Evolutionary conservation across 176 grass and related monocot species (phyloP), one percentile per base, ranked within the genome.

Genomic region (Rhynchospora tenuis): DNA sequence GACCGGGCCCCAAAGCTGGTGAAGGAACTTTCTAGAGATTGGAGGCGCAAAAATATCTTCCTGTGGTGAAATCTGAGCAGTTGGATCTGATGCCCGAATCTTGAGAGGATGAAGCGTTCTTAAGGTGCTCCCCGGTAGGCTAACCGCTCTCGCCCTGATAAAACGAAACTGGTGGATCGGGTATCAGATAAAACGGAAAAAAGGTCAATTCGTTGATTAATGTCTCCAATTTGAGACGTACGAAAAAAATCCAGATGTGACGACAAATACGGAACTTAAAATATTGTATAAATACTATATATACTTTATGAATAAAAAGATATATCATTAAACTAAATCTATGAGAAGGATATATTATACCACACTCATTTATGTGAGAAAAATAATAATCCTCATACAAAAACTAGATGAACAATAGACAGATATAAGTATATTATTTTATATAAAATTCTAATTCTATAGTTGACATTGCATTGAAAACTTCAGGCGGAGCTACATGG

Each of bases 1-100:
- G 10, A 4, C 2, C 8, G 75, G 75, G 56, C 56, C 29, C 33
- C 1, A 81, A 46, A 81, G 19, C 29, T 60, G 78, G 57, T 81
- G 22, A 24, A 46, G 61, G 90, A 91, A 89, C 65, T 72, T 89
- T 91, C 89, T 91, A 84, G 89, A 91, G 76, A 7, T 57, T 52
- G 26, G 63, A 56, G 47, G 19, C 44, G 20, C 20, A 0, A 80
- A 88, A 88, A 91, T 91, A 91, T 88, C 83, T 88, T 55, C 72
- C 0, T 5, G 15, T 3, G 20, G 0, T 6, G n/a, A 0, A 24
- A 86, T 82, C 48, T 5, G 1, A 1, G 12, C 87, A 52, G 84
- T 85, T 57, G 48, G 24, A 84, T 73, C 43, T 74, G 1, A 0
- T 38, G 13, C 70, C 4, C 50, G 61, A 11, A 27, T 56, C 19